Evolutionary conservation across 257 asterid genomes (phyloP).

Genomic region (Asclepias syriaca): DNA sequence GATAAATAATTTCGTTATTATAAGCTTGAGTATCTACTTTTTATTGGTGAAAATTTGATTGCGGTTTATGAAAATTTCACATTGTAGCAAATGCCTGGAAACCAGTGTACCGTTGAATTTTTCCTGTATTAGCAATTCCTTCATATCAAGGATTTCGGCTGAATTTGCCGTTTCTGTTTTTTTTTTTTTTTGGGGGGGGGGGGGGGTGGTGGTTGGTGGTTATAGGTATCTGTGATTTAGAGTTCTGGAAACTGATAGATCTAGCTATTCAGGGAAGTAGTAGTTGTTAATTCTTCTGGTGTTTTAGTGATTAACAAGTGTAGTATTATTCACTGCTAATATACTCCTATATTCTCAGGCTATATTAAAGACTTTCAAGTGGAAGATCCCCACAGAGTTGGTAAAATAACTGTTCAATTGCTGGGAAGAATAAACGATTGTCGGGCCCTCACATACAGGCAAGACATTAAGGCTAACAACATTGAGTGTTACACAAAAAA

Average conservation of each 20-base stretch:
- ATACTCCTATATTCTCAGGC: constrained; percentile 34
- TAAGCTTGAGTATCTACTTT: neutral
- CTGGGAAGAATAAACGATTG: constrained; percentile 88
- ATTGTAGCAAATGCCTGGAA: neutral
- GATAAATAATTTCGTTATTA: neutral
- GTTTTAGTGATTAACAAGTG: neutral
- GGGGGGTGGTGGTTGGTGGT: no score
- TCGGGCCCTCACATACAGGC: constrained; percentile 74
- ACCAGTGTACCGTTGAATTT: neutral
- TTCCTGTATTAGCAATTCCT: no score
- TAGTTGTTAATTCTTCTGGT: neutral
- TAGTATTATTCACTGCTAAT: neutral
- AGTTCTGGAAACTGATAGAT: neutral
- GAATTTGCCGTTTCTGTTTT: no score
- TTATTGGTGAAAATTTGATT: neutral
- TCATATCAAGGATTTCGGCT: no score
- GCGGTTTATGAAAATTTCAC: neutral
- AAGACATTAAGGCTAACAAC: constrained; percentile 62
- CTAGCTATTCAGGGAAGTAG: neutral
- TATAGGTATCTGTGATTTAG: no score
- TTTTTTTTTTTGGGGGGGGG: no score
- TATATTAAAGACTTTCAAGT: constrained; percentile 77
- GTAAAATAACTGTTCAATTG: constrained; percentile 75
- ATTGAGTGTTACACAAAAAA: constrained; percentile 57
- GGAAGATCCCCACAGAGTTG: constrained; percentile 77